phyloP scores from a whole-genome alignment of 139 green algal genomes.

The Auxenochlorella protothecoides region DNA sequence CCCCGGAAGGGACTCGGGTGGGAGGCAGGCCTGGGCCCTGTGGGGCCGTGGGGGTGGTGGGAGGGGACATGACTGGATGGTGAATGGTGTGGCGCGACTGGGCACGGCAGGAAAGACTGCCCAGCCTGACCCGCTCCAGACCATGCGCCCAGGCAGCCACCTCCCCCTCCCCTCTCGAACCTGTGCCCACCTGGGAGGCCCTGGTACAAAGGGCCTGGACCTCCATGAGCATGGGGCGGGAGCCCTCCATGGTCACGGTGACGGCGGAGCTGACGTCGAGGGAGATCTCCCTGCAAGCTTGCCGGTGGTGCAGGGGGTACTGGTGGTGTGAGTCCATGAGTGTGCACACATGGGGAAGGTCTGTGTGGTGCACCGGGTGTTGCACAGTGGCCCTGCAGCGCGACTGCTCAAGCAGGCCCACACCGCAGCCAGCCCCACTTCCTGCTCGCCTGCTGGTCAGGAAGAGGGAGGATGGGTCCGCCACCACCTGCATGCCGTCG shows the following conservation, averaged over 20 bases:
- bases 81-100: background rate
- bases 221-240: slow-evolving; percentile 72
- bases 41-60: slow-evolving; percentile 13
- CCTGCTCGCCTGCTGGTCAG: slow-evolving; percentile 26
- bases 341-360: background rate
- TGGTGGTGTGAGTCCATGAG: too few relatives aligned
- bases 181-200: slow-evolving; percentile 2
- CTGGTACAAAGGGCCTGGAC: slow-evolving; percentile 71
- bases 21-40: slow-evolving; percentile 14
- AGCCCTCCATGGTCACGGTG: slow-evolving; percentile 63
- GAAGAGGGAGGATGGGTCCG: slow-evolving; percentile 60
- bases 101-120: background rate
- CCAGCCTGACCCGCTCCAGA: background rate
- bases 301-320: too few relatives aligned
- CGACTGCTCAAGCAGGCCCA: slow-evolving; percentile 3
- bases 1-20: slow-evolving; percentile 12
- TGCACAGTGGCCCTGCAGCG: background rate
- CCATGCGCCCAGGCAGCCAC: background rate
- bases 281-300: slow-evolving; percentile 4
- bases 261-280: slow-evolving; percentile 37
- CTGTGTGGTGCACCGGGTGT: background rate
- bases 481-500: slow-evolving; percentile 45
- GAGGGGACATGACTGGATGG: background rate
- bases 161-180: background rate
- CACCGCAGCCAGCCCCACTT: slow-evolving; percentile 1